A percentile compares a stretch with the other conserved stretches of the same genome.
phyloP scores from a whole-genome alignment of 208 protist species.

The Angomonas desouzai region DNA sequence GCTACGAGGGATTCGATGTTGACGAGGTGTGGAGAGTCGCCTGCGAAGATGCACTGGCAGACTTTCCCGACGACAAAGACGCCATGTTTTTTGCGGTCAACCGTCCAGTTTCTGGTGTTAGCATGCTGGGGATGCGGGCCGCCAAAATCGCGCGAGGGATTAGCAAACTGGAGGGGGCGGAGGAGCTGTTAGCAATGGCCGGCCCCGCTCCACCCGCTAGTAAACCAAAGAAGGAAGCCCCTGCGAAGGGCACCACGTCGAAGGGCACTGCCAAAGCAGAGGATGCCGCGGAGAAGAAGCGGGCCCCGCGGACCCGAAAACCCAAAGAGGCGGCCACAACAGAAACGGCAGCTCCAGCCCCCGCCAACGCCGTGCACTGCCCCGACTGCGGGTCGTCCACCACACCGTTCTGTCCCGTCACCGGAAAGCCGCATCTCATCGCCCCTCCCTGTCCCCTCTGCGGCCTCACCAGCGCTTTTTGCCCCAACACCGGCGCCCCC shows the following conservation, averaged over 20 bases:
- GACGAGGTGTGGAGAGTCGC: slow-evolving; percentile 50
- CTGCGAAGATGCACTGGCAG: slow-evolving; percentile 31
- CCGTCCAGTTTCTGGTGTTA: neutral
- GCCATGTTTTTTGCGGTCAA: neutral
- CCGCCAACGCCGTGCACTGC: slow-evolving; percentile 17
- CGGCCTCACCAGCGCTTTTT: slow-evolving; percentile 57
- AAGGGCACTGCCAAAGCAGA: neutral
- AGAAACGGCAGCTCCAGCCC: neutral
- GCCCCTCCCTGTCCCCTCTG: slow-evolving; percentile 35
- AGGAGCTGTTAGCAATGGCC: neutral
- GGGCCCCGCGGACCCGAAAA: slow-evolving; percentile 5
- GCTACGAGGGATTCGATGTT: slow-evolving; percentile 26
- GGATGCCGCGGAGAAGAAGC: slow-evolving; percentile 1
- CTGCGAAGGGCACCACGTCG: neutral
- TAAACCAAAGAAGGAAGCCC: slow-evolving; percentile 3
- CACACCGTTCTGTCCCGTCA: slow-evolving; percentile 59
- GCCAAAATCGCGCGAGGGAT: neutral
- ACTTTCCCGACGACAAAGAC: slow-evolving; percentile 36
- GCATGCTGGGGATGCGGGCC: neutral
- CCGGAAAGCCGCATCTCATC: slow-evolving; percentile 39
- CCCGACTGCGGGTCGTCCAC: slow-evolving; percentile 47
- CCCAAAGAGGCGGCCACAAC: neutral
- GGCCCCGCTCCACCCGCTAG: neutral
- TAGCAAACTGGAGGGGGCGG: neutral
- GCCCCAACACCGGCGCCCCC: slow-evolving; percentile 52